Evolutionary conservation across 2,329 filamentous ascomycete species (phyloP).

Genomic region (Fusarium algeriense): DNA sequence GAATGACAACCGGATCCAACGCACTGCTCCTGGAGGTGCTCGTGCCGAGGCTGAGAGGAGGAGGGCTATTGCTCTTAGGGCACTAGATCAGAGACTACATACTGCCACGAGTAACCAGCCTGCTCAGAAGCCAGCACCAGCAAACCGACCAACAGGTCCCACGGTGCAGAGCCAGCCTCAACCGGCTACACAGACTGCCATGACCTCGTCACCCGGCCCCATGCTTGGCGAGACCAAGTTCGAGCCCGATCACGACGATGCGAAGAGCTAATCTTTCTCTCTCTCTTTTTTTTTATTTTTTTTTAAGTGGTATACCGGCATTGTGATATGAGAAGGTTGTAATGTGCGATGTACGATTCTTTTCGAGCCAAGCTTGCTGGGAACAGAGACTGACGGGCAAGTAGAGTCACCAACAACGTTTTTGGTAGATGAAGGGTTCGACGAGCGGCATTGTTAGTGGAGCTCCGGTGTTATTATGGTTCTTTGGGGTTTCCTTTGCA

Average conservation of each 20-base stretch:
- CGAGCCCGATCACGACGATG: constrained; percentile 70
- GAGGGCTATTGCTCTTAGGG: constrained; percentile 88
- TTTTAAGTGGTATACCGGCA: background rate
- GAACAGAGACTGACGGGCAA: constrained; percentile 14
- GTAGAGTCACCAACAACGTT: constrained; percentile 22
- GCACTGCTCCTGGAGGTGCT: constrained; percentile 74
- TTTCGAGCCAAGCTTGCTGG: constrained; percentile 1
- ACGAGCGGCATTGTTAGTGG: constrained; percentile 27
- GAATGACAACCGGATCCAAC: constrained; percentile 68
- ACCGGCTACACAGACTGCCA: constrained; percentile 67
- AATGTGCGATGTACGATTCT: constrained; percentile 35
- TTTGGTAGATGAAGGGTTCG: constrained; percentile 30
- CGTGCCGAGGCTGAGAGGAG: constrained; percentile 93
- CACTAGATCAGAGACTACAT: constrained; percentile 90
- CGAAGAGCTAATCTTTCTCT: constrained; percentile 46
- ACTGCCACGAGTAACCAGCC: constrained; percentile 74
- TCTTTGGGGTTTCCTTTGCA: constrained; percentile 23
- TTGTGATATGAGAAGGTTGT: background rate
- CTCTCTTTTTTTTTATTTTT: background rate
- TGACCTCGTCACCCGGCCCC: constrained; percentile 65
- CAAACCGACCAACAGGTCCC: constrained; percentile 62
- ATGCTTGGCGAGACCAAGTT: constrained; percentile 79
- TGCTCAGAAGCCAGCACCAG: constrained; percentile 47
- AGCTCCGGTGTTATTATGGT: constrained; percentile 38
- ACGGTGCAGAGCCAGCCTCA: constrained; percentile 69